Base-by-base conservation (phyloP, 495 filamentous ascomycete species). In the Penicillium maclennaniae region DNA sequence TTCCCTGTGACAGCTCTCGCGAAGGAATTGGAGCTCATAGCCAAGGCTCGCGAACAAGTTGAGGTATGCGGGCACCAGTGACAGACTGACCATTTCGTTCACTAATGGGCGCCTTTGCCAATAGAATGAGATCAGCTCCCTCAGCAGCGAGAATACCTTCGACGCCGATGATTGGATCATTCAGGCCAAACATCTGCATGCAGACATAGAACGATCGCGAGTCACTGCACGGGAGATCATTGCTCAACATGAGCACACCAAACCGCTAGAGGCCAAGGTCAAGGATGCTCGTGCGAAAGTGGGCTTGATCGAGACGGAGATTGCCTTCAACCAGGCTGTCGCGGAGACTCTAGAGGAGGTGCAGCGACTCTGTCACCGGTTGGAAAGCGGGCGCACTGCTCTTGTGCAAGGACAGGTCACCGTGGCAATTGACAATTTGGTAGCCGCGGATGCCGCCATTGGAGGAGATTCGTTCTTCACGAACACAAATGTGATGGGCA, bases 111-210 rank as follows among this genome's bases (percentile, higher is more conserved):
- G 19, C 45, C 15, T 12, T 37, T 38, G 34, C 25, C 6, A n/a
- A 37, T 57, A 91, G 87, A 73, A 75, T 49, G 83, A 90, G 53
- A 86, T 96, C 37, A 85, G 83, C 47, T 67, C 73, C 21, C 77
- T 89, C 37, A 92, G 90, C 74, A 80, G 82, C 37, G 82, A 87
- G 42, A 86, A 82, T 38, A 84, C 84, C 40, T 81, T 86, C 19
- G 87, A 93, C 61, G 85, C 93, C 56, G 85, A 89, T 61, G 76
- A 83, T 54, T 97, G 92, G 92, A 87, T 93, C 49, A 67, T 76
- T 19, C 88, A 92, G 66, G 89, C 91, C 28, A 87, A 87, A 65
- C 82, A 86, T 45, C 81, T 95, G n/a, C 87, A 90, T 61, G 77
- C 80, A 27, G 92, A 96, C 58, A 88, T 97, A 52, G 79, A 87